A percentile compares a stretch with the other conserved stretches of the same genome.
These are phyloP conservation scores for Cyclotella atomus DNA, from an alignment of 108 stramenopile genomes.

Conservation along the genomic window DNA sequence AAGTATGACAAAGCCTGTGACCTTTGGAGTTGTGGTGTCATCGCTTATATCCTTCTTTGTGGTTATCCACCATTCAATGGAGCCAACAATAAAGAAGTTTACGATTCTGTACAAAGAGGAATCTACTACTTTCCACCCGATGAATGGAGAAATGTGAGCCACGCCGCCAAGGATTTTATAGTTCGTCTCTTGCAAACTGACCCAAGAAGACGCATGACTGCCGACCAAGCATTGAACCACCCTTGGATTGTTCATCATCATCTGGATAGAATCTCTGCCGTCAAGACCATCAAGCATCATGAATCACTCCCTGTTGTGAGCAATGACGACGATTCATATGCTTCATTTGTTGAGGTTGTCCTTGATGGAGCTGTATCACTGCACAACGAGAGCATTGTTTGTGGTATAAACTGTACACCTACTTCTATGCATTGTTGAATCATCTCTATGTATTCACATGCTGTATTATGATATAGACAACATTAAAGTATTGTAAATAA, in stretches of 20 bases:
- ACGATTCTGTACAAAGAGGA: constrained; percentile 56
- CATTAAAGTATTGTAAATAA: too few relatives aligned
- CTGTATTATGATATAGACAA: background rate
- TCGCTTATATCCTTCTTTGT: constrained; percentile 79
- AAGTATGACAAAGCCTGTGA: constrained; percentile 62
- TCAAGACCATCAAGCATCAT: background rate
- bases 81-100: constrained; percentile 23
- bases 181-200: background rate
- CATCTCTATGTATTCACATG: background rate
- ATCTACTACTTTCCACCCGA: background rate
- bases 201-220: constrained; percentile 5
- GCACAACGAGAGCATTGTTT: constrained; percentile 10
- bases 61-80: constrained; percentile 87
- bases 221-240: background rate
- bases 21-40: constrained; percentile 80
- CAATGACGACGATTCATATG: background rate
- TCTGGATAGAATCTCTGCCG: background rate
- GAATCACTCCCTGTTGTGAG: background rate
- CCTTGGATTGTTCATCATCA: constrained; percentile 8
- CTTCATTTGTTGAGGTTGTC: constrained; percentile 22
- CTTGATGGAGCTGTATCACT: background rate
- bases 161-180: background rate
- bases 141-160: constrained; percentile 1
- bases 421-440: background rate
- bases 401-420: background rate